Conservation (phyloP, 306 rosid species). For the Dryas drummondii region DNA sequence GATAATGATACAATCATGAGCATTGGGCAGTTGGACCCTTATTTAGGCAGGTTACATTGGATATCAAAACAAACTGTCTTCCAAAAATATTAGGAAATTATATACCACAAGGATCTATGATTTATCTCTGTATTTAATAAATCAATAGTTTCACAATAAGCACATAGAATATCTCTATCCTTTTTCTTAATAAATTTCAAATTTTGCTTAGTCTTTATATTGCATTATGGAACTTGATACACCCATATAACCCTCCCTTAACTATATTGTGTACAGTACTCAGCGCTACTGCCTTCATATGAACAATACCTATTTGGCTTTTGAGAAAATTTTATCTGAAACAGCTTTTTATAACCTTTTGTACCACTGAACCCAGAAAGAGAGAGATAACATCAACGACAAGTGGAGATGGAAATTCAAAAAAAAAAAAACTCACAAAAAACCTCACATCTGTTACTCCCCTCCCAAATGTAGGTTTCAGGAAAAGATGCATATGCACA, state of each 20-base stretch:
- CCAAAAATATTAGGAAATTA: constrained; percentile 24
- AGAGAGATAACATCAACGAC: not conserved
- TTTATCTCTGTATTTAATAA: not conserved
- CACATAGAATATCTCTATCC: not conserved
- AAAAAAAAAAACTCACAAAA: not conserved
- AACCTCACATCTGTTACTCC: not conserved
- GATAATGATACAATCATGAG: constrained; percentile 28
- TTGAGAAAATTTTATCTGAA: not conserved
- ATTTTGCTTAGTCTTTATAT: not conserved
- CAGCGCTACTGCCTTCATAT: not conserved
- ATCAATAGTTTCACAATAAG: not conserved
- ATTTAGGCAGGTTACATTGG: constrained; percentile 18
- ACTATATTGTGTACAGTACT: not conserved
- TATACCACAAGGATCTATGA: not conserved
- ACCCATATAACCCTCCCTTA: constrained; percentile 1
- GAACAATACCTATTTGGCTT: not conserved
- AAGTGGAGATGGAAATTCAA: not conserved
- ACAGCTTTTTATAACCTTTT: not conserved
- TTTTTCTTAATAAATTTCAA: not conserved
- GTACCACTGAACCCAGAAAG: not conserved
- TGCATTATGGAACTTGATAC: not conserved
- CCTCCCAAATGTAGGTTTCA: not conserved
- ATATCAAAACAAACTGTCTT: constrained; percentile 20
- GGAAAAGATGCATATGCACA: not conserved
- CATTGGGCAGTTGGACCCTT: constrained; percentile 14